These are phyloP conservation scores for Trichoderma polysporum DNA, from an alignment of 2,329 filamentous ascomycete species.

Conservation along the genomic window DNA sequence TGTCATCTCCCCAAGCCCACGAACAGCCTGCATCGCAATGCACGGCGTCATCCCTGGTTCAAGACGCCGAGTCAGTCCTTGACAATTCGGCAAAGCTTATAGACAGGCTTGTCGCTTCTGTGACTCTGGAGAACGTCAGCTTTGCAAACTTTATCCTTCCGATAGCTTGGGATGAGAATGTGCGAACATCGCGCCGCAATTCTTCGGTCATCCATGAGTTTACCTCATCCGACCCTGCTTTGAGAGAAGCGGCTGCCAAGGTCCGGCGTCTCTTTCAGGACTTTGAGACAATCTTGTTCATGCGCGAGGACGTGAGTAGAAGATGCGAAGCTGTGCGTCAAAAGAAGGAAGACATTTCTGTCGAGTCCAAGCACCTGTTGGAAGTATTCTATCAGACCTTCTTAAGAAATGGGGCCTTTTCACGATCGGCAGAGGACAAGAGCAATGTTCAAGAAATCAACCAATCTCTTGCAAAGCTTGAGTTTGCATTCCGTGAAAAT, in stretches of 20 bases:
- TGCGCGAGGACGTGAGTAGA: neutral
- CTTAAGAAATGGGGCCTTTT: neutral
- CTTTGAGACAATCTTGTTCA: neutral
- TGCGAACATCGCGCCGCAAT: neutral
- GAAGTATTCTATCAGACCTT: neutral
- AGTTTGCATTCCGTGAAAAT: neutral
- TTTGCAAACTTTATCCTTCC: neutral
- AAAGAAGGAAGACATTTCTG: neutral
- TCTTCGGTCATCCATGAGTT: neutral
- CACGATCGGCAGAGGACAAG: neutral
- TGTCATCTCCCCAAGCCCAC: neutral
- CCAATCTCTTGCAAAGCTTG: neutral
- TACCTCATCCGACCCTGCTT: neutral
- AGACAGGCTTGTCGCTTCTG: neutral
- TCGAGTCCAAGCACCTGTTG: neutral
- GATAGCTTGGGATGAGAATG: neutral
- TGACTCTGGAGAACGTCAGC: neutral
- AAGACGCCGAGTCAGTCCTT: neutral
- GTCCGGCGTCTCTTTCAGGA: neutral
- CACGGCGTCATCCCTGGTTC: neutral
- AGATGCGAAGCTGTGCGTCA: neutral
- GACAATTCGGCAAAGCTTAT: neutral
- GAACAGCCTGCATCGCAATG: neutral
- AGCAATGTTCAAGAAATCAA: neutral
- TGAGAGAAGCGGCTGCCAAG: neutral